These are phyloP conservation scores for Dispira parvispora DNA, from an alignment of 192 early-diverging fungal species.

Conservation along the genomic window DNA sequence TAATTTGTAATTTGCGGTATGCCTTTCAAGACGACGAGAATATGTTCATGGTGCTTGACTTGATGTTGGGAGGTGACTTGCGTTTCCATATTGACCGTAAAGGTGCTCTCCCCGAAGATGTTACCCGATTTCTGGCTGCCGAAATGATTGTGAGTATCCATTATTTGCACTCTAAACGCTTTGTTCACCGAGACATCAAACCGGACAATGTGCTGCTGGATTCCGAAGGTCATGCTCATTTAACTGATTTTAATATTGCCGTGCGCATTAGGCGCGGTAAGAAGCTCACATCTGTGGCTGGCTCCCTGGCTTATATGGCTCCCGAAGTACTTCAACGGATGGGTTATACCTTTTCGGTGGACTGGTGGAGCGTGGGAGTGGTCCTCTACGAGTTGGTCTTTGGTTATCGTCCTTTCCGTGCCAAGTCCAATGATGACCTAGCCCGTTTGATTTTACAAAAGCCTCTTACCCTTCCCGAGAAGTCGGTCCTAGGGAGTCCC, in stretches of 20 bases:
- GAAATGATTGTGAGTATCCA: slow-evolving; percentile 45
- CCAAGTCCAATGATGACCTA: slow-evolving; percentile 55
- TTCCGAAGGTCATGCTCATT: slow-evolving; percentile 57
- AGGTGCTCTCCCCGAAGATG: slow-evolving; percentile 42
- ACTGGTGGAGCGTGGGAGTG: slow-evolving; percentile 72
- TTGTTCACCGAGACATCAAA: slow-evolving; percentile 73
- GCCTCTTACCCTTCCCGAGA: slow-evolving; percentile 44
- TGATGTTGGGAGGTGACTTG: slow-evolving; percentile 81
- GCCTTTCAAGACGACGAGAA: slow-evolving; percentile 82
- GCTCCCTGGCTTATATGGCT: slow-evolving; percentile 79
- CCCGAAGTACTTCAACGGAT: slow-evolving; percentile 50
- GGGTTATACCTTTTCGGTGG: slow-evolving; percentile 33
- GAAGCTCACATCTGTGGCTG: slow-evolving; percentile 55
- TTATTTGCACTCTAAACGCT: slow-evolving; percentile 48
- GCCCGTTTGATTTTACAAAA: slow-evolving; percentile 53
- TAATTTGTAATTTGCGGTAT: slow-evolving; percentile 60
- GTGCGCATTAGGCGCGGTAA: slow-evolving; percentile 44
- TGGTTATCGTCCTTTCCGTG: slow-evolving; percentile 69
- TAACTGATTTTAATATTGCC: slow-evolving; percentile 82
- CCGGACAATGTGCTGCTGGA: slow-evolving; percentile 74
- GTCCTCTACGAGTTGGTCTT: slow-evolving; percentile 57
- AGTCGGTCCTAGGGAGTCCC: slow-evolving; percentile 12
- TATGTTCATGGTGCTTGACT: slow-evolving; percentile 76
- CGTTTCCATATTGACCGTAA: slow-evolving; percentile 59
- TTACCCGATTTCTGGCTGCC: slow-evolving; percentile 54